phyloP scores from a whole-genome alignment of 768 basidiomycete species.

The Agaricus bisporus region DNA sequence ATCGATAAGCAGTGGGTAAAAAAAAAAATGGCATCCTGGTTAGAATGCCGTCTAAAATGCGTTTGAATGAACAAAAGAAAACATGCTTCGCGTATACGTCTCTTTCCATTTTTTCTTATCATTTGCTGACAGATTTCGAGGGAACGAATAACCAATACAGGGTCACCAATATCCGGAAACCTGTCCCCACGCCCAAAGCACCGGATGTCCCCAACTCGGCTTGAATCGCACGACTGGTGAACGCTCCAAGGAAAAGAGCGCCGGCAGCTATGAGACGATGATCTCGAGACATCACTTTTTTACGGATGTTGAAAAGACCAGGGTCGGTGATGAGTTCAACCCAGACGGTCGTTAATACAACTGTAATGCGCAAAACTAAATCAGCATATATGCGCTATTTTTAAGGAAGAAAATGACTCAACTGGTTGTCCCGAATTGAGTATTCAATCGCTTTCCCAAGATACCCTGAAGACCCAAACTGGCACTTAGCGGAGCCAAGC shows the following conservation, averaged over 20 bases:
- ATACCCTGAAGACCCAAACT: conserved; percentile 84
- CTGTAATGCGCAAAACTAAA: conserved; percentile 23
- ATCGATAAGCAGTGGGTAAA: no score
- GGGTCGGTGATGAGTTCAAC: conserved; percentile 85
- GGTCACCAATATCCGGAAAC: conserved; percentile 54
- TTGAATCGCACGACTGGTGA: conserved; percentile 55
- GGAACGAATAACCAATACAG: conserved; percentile 65
- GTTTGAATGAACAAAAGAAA: no score
- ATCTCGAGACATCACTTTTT: conserved; percentile 55
- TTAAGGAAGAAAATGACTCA: conserved; percentile 19
- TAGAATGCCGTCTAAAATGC: no score
- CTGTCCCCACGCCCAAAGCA: conserved; percentile 62
- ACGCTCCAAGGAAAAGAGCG: conserved; percentile 73
- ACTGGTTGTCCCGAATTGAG: conserved; percentile 77
- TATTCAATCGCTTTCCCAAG: conserved; percentile 73
- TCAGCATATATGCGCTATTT: background rate
- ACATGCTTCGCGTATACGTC: no score
- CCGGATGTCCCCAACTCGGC: conserved; percentile 54
- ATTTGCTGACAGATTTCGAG: conserved; percentile 19
- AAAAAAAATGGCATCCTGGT: no score
- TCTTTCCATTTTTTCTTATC: no score
- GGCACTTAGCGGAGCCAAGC: conserved; percentile 76
- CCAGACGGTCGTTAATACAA: conserved; percentile 85
- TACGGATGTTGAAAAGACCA: conserved; percentile 52
- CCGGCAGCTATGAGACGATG: conserved; percentile 62